Base-by-base conservation (phyloP, 805 yeast species). In the Spathaspora girioi region DNA sequence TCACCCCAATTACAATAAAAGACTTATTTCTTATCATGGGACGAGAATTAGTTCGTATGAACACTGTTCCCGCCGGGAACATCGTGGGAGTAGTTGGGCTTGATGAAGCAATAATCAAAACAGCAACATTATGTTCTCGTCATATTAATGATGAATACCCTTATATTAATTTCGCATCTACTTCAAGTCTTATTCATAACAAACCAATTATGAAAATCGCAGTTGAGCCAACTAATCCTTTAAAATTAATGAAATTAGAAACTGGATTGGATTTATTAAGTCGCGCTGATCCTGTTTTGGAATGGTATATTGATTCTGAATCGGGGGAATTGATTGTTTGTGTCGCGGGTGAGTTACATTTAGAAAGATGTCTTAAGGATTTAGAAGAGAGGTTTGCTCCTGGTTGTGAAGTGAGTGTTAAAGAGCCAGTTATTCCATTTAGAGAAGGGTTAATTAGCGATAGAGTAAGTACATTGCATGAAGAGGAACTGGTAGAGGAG, bases 171-270 rank as follows among this genome's bases (percentile, higher is more conserved):
- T 69, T 83, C 49, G 74, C 78, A 0, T 62, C 77, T 1, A 80
- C 86, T 14, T 68, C 77, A 1, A 67, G 75, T 1, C 68, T 74
- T 56, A 71, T 72, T 46, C 78, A 74, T 56, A 81, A 87, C n/a
- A 88, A 90, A 31, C 99, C 99, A 1, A 93, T 94, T 64, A 89
- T 94, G 58, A 83, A 91, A 57, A 97, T 94, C 31, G 97, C 99
- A 0, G 74, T 94, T n/a, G 99, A 94, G 64, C 97, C 99, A 1
- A 86, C 81, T 4, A 87, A 90, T 59, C 97, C 97, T 9, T 78
- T 86, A 46, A 84, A 90, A 58, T 80, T 91, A 77, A 84, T 80
- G 45, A 81, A 80, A 59, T 73, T 94, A 43, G 96, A 84, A 47
- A 76, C 77, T 27, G 99, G 99, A 0, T 74, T 94, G 53, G 83